Percentiles rank a stretch among this genome's conserved stretches.
Conservation (phyloP, 2,329 filamentous ascomycete genomes). For the Helminthosporium solani region DNA sequence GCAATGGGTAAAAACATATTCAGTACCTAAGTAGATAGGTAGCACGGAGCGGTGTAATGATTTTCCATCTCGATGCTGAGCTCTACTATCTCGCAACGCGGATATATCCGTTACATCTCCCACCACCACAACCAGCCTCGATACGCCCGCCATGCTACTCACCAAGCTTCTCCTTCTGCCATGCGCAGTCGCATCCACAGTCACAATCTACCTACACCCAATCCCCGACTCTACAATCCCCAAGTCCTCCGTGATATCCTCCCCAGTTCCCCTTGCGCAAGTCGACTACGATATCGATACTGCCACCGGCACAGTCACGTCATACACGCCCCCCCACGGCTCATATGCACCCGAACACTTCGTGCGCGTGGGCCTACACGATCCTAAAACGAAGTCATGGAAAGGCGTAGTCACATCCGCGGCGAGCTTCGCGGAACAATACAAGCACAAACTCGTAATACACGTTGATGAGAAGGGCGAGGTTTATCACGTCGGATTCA, state of each 20-base stretch:
- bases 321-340: conserved; percentile 40
- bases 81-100: too few relatives aligned
- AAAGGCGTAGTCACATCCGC: conserved; percentile 49
- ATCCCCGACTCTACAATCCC: conserved; percentile 80
- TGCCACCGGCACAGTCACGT: conserved; percentile 35
- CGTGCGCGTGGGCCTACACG: conserved; percentile 48
- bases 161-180: conserved; percentile 39
- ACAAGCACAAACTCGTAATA: conserved; percentile 47
- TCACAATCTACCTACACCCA: conserved; percentile 62
- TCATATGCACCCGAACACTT: conserved; percentile 41
- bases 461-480: conserved; percentile 47
- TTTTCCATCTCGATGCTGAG: background rate
- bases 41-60: background rate
- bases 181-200: conserved; percentile 40
- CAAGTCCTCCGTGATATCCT: conserved; percentile 57
- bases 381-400: conserved; percentile 42
- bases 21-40: too few relatives aligned
- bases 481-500: conserved; percentile 49
- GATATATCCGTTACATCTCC: too few relatives aligned
- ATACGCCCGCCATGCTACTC: conserved; percentile 38
- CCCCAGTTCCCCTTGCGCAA: conserved; percentile 45
- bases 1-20: too few relatives aligned
- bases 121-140: background rate
- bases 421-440: conserved; percentile 44
- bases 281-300: conserved; percentile 46